Evolutionary conservation across 2,329 filamentous ascomycete genomes (phyloP).

Genomic region (Rosellinia necatrix): DNA sequence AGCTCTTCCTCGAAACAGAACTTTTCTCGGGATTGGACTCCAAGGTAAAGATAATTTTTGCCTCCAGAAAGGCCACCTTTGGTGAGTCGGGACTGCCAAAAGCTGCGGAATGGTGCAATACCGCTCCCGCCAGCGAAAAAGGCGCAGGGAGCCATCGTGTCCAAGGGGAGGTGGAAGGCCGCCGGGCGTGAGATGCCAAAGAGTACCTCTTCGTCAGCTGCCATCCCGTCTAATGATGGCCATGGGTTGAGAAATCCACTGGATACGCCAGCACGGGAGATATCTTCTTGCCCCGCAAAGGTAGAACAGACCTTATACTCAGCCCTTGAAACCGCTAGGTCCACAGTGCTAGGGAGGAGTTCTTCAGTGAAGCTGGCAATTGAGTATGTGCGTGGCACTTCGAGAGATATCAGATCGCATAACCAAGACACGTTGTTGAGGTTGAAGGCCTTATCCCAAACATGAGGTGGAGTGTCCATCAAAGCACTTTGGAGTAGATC

Average conservation of each 20-base stretch:
- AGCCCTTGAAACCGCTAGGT: slow-evolving; percentile 56
- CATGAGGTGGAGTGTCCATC: slow-evolving; percentile 50
- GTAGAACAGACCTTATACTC: slow-evolving; percentile 54
- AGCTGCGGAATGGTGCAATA: slow-evolving; percentile 58
- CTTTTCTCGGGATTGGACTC: slow-evolving; percentile 57
- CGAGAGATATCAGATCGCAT: slow-evolving; percentile 50
- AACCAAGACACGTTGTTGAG: slow-evolving; percentile 53
- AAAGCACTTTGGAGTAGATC: slow-evolving; percentile 56
- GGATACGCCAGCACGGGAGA: slow-evolving; percentile 51
- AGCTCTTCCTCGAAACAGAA: slow-evolving; percentile 57
- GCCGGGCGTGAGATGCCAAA: slow-evolving; percentile 58
- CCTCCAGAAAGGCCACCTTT: slow-evolving; percentile 31
- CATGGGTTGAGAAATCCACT: slow-evolving; percentile 60
- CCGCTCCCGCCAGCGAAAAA: slow-evolving; percentile 60
- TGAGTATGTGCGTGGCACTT: slow-evolving; percentile 58
- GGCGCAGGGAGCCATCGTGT: slow-evolving; percentile 54
- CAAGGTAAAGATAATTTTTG: slow-evolving; percentile 51
- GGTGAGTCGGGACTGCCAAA: slow-evolving; percentile 53
- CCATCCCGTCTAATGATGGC: slow-evolving; percentile 45
- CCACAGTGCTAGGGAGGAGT: slow-evolving; percentile 55
- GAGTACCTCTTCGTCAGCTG: slow-evolving; percentile 52
- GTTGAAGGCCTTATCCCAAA: slow-evolving; percentile 57
- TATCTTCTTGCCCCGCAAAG: slow-evolving; percentile 42
- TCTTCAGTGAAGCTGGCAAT: slow-evolving; percentile 57
- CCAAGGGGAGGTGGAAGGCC: slow-evolving; percentile 56